Base-by-base conservation (phyloP, 352 stramenopile genomes). In the Blastocystis sp. region DNA sequence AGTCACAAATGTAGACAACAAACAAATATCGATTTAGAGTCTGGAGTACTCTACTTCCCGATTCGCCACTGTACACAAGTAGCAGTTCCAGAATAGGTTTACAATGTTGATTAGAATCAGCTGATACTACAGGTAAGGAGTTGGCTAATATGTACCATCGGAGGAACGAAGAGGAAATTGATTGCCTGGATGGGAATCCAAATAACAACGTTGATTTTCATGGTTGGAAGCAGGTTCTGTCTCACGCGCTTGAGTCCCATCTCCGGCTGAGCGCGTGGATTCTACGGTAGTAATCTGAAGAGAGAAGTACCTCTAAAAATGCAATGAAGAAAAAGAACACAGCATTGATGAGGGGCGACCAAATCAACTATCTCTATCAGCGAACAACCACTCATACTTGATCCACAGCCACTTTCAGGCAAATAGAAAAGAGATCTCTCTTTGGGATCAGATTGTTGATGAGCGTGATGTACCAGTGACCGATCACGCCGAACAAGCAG, bases 81-180 rank as follows among this genome's bases (percentile, higher is more conserved):
- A 81, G 18, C 40, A 63, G 32, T 59, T 81, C 69, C 69, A 81
- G 69, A 81, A 81, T 8, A 81, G 53, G 27, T 42, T 64, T 27
- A 65, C 48, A 21, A 81, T 44, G 40, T 81, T 81, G 46, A 81
- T 81, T 18, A 81, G 16, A 24, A 81, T 16, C 21, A 81, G 36
- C 0, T 81, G 69, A 42, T 81, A 81, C 69, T 81, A 81, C 9
- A 21, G 0, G 9, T 63, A 14, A 81, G 4, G 42, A 18, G 14
- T 4, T 38, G 0, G 7, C 1, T 4, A 46, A 64, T 0, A 8
- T 7, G 14, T 24, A 81, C 69, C 16, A 63, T 63, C 8, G 48
- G 11, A 40, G 69, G 69, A 51, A 81, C 48, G 7, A 81, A 81
- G 9, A 81, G 24, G 48, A 81, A 81, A 64, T 81, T 81, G n/a